Conservation (phyloP, 345 rosid species). For the Melaleuca quinquenervia region DNA sequence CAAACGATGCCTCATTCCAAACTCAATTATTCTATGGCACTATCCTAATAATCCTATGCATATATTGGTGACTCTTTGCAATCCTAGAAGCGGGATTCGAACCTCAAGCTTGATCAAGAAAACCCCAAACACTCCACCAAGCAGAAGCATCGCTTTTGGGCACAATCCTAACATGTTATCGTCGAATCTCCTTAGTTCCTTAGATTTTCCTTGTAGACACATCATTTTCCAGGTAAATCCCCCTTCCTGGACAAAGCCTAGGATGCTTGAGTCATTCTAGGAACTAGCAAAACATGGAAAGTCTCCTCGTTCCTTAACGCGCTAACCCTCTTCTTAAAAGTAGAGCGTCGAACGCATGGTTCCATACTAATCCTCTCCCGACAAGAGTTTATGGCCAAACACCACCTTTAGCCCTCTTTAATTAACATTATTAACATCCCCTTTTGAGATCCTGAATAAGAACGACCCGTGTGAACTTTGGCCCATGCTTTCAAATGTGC, state of each 20-base stretch:
- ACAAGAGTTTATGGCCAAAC: neutral
- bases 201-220: neutral
- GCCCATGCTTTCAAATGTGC: neutral
- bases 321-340: neutral
- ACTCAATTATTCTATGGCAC: neutral
- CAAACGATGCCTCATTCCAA: neutral
- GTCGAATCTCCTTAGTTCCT: neutral
- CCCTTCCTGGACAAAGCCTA: neutral
- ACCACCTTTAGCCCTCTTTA: neutral
- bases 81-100: neutral
- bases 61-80: neutral
- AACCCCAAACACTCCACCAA: neutral
- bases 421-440: neutral
- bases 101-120: neutral
- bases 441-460: neutral
- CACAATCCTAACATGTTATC: neutral
- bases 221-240: neutral
- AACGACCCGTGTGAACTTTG: neutral
- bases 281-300: neutral
- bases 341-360: neutral
- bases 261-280: neutral
- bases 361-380: neutral
- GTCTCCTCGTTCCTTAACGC: neutral
- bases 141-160: neutral
- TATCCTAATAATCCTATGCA: neutral